Evolutionary conservation across 1,284 basidiomycete species (phyloP), one percentile per base, ranked within the genome.

Genomic region (Peniophora sp.): DNA sequence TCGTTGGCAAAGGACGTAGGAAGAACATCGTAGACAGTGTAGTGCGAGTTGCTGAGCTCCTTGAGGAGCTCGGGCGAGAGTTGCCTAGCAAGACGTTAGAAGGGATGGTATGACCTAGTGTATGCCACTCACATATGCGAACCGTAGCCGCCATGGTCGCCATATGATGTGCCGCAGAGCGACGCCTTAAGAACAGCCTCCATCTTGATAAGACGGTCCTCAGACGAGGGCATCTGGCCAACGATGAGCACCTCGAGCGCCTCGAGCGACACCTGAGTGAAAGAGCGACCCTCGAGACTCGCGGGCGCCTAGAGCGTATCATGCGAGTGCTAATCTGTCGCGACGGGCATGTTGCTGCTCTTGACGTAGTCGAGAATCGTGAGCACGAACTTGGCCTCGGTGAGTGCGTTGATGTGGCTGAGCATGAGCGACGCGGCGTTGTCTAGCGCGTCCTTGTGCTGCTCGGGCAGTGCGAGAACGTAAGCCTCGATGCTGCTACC

Each of bases 201-300:
- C 89, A 99, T 96, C 70, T 99, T 97, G 24, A 81, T 74, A 50
- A 85, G 75, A 56, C 97, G 89, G 67, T 99, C 97, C 63, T 96
- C 92, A 64, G 94, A 95, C 35, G 93, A 97, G 14, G 97, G 97
- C 81, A 99, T 88, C 67, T 96, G 92, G 49, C 92, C 92, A 32
- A 91, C 79, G 61, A 99, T 97, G 55, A 97, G 79, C 10, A 98
- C 97, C 72, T 99, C 97, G 49, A 96, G 89, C 47, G 97, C 96
- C 72, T 97, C 99, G 61, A 99, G 74, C 2, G 95, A 83, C 48
- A 97, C 94, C 59, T 85, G 78, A 43, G 84, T 89, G 11, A 92
- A 94, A 6, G 91, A 91, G 60, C 87, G 89, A 48, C 89, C 85
- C 68, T 97, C 94, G 41, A 99, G 80, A 38, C 79, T 79, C 48